phyloP scores from a whole-genome alignment of 495 filamentous ascomycete species.

The Trichoderma asperelloides region DNA sequence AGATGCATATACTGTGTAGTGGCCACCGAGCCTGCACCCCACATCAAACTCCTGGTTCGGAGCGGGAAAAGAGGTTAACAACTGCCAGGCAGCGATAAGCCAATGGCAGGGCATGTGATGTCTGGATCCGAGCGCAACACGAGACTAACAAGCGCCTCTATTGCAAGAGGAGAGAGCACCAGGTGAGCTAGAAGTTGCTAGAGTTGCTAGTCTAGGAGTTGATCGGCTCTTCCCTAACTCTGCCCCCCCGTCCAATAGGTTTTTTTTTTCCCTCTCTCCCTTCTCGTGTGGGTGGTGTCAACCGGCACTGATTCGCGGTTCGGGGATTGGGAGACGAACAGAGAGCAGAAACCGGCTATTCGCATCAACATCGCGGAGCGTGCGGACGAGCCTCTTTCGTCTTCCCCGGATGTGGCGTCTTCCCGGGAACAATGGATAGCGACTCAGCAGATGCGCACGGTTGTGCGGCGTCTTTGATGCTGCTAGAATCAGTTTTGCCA shows the following conservation, averaged over 20 bases:
- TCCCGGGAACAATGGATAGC: no score
- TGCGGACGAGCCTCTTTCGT: no score
- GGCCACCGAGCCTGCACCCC: not conserved
- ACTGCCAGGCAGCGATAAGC: not conserved
- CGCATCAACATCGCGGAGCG: not conserved
- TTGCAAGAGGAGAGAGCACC: not conserved
- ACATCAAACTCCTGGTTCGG: slow-evolving; percentile 1
- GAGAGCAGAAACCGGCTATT: not conserved
- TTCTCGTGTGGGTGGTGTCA: not conserved
- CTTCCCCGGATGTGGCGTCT: not conserved
- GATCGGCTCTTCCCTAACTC: not conserved
- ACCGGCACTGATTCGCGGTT: not conserved
- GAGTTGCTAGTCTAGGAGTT: no score
- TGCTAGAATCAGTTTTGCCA: no score
- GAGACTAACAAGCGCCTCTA: not conserved
- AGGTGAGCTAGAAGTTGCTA: not conserved
- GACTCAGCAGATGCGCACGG: no score
- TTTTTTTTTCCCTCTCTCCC: not conserved
- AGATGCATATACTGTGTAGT: slow-evolving; percentile 7
- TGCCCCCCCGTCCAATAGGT: not conserved
- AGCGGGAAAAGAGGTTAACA: not conserved
- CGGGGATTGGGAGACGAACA: not conserved
- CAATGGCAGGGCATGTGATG: slow-evolving; percentile 1
- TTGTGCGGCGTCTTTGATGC: no score
- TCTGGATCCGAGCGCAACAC: slow-evolving; percentile 5